Conservation (phyloP, 2,329 filamentous ascomycete genomes). For the Diplodia corticola region DNA sequence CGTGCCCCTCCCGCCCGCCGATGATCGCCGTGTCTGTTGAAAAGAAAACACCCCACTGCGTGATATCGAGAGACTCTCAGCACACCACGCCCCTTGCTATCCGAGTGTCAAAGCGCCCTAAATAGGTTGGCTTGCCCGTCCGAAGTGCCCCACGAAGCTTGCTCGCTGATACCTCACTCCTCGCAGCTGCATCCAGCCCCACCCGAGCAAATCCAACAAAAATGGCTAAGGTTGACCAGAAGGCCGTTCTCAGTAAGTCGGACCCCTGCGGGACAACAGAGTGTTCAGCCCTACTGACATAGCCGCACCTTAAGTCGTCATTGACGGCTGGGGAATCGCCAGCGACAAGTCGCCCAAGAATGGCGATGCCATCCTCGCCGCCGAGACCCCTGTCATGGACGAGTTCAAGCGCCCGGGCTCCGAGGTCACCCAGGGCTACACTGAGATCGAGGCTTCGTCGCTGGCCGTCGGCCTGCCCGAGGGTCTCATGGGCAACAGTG, state of each 20-base stretch:
- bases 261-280: constrained; percentile 56
- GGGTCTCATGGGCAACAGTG: constrained; percentile 97
- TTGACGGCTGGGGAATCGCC: constrained; percentile 96
- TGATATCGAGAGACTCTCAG: constrained; percentile 22
- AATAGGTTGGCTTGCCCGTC: not conserved
- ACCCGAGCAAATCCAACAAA: constrained; percentile 33
- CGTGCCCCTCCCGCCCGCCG: not conserved
- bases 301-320: constrained; percentile 63
- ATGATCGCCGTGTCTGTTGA: not conserved
- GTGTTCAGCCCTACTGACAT: constrained; percentile 40
- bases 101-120: not conserved
- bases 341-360: constrained; percentile 76
- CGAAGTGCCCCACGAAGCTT: not conserved
- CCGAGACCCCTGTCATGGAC: constrained; percentile 94
- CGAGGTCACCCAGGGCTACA: constrained; percentile 79
- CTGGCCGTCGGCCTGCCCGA: constrained; percentile 94
- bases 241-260: constrained; percentile 59
- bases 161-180: constrained; percentile 2
- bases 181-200: constrained; percentile 4
- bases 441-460: constrained; percentile 92
- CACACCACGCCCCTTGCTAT: constrained; percentile 8
- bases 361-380: constrained; percentile 93
- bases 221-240: constrained; percentile 69
- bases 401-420: constrained; percentile 67
- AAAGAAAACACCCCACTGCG: constrained; percentile 18